Evolutionary conservation across 495 filamentous ascomycete genomes (phyloP).

Genomic region (Hypoxylon rickii): DNA sequence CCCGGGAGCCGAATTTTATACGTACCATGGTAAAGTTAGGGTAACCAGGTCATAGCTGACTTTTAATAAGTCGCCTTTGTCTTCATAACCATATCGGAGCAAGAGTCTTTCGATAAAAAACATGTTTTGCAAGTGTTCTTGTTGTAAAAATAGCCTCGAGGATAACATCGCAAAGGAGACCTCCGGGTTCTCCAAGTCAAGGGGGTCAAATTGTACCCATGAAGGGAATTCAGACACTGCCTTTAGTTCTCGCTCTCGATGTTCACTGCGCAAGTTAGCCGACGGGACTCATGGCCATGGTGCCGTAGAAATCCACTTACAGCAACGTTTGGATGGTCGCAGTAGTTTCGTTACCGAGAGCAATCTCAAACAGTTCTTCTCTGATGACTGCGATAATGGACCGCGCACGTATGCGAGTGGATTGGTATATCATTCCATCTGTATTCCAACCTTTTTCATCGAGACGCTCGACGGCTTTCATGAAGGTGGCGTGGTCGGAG

Average conservation of each 20-base stretch:
- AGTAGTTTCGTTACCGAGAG: constrained; percentile 51
- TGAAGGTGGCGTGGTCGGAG: constrained; percentile 48
- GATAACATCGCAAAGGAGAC: constrained; percentile 30
- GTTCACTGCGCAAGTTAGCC: constrained; percentile 7
- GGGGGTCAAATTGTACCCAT: constrained; percentile 39
- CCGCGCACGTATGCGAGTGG: constrained; percentile 54
- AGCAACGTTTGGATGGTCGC: constrained; percentile 53
- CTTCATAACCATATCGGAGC: constrained; percentile 55
- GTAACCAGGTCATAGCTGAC: constrained; percentile 58
- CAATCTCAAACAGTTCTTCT: constrained; percentile 65
- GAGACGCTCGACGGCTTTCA: constrained; percentile 48
- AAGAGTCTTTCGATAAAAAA: constrained; percentile 64
- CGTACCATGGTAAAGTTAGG: constrained; percentile 29
- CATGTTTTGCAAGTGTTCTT: constrained; percentile 60
- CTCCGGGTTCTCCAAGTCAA: constrained; percentile 37
- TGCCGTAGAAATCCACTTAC: constrained; percentile 35
- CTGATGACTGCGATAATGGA: constrained; percentile 53
- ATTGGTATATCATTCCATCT: constrained; percentile 42
- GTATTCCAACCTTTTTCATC: constrained; percentile 61
- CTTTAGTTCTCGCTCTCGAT: constrained; percentile 25
- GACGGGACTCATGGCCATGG: not conserved
- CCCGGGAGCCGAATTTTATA: no score
- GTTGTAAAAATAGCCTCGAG: constrained; percentile 45
- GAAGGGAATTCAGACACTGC: constrained; percentile 30
- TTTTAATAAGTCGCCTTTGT: constrained; percentile 55